These are phyloP conservation scores for Malassezia furfur DNA, from an alignment of 1,284 basidiomycete species.

Conservation along the genomic window DNA sequence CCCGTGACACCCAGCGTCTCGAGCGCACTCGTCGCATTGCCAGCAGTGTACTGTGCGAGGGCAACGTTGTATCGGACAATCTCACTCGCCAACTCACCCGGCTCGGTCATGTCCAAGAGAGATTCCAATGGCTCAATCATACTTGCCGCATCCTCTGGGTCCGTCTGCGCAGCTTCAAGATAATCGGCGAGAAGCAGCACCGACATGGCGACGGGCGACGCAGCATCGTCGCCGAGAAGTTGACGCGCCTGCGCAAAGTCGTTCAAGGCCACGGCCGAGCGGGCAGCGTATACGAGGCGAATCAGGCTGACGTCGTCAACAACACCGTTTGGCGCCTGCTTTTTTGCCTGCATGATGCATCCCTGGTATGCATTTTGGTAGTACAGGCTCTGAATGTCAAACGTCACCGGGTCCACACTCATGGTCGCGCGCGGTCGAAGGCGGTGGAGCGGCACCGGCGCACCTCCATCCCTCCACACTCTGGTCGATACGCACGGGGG, in stretches of 20 bases:
- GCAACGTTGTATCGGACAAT: slow-evolving; percentile 27
- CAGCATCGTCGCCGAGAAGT: slow-evolving; percentile 20
- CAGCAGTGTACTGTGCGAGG: slow-evolving; percentile 29
- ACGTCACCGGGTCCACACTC: slow-evolving; percentile 26
- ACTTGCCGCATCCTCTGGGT: slow-evolving; percentile 11
- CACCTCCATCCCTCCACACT: slow-evolving; percentile 5
- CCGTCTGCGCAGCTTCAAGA: slow-evolving; percentile 21
- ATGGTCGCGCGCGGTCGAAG: not conserved
- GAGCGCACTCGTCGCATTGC: slow-evolving; percentile 36
- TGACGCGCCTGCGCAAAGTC: slow-evolving; percentile 29
- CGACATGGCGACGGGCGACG: slow-evolving; percentile 19
- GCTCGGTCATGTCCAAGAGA: slow-evolving; percentile 38
- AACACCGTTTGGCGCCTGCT: slow-evolving; percentile 11
- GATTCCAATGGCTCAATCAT: slow-evolving; percentile 33
- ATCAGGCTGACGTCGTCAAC: slow-evolving; percentile 21
- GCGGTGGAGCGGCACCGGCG: not conserved
- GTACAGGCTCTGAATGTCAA: slow-evolving; percentile 41
- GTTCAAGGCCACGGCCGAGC: slow-evolving; percentile 33
- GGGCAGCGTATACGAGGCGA: slow-evolving; percentile 38
- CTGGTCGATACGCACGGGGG: no score
- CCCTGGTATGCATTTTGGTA: slow-evolving; percentile 43
- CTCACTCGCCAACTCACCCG: slow-evolving; percentile 26
- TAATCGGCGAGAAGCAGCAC: slow-evolving; percentile 33
- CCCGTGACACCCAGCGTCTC: slow-evolving; percentile 32
- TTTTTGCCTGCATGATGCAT: slow-evolving; percentile 31